Conservation (phyloP, 148 eudicot species). For the Vaccinium vitisidaea region DNA sequence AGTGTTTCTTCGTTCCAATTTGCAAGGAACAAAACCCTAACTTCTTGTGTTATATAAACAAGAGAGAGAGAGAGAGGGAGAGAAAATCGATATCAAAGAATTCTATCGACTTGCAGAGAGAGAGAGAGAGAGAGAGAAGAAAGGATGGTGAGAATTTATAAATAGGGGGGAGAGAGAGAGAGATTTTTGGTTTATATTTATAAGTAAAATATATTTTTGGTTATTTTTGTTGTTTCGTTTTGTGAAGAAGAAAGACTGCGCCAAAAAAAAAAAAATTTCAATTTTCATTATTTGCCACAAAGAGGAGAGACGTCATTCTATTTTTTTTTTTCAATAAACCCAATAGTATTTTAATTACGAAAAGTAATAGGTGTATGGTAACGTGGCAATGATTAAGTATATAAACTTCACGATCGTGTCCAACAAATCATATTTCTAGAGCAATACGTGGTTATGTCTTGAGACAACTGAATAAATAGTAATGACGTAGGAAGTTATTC, state of each 20-base stretch:
- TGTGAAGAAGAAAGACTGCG: slow-evolving; percentile 6
- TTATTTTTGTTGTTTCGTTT: neutral
- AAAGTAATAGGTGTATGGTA: neutral
- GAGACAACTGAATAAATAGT: neutral
- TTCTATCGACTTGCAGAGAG: neutral
- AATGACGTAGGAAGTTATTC: neutral
- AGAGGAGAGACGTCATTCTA: neutral
- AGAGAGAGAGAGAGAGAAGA: neutral
- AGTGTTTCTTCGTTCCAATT: slow-evolving; percentile 1
- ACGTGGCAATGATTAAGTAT: neutral
- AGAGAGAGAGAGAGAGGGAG: neutral
- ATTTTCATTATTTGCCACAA: no score
- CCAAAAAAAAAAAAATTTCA: no score
- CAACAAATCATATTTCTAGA: no score
- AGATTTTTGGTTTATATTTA: neutral
- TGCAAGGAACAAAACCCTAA: slow-evolving; percentile 17
- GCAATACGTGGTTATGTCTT: no score
- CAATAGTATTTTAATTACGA: neutral
- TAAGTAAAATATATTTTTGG: neutral
- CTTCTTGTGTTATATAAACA: neutral
- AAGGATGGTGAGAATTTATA: slow-evolving; percentile 15
- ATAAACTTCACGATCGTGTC: neutral
- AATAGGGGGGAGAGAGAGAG: slow-evolving; percentile 15
- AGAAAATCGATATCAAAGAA: neutral
- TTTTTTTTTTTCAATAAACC: neutral